Evolutionary conservation across 768 basidiomycete species (phyloP), one percentile per base, ranked within the genome.

Genomic region (Pulveroboletus sp.): DNA sequence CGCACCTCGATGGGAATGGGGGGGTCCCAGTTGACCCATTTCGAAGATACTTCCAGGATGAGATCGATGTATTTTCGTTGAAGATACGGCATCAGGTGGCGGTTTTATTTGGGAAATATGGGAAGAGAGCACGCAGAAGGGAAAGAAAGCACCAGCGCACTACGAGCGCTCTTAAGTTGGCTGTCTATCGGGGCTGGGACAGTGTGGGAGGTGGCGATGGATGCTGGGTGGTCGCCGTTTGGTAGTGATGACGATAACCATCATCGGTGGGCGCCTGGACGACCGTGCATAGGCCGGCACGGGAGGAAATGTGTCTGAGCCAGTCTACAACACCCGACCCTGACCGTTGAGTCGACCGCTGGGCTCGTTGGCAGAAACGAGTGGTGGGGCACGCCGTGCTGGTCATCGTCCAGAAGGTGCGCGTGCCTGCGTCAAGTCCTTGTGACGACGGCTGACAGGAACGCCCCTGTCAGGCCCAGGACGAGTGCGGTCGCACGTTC

Each of bases 11-110:
- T 54, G 8, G 58, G 59, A 39, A 60, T 61, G 36, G 68, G 67
- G 0, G 71, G 71, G 11, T 72, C 68, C 69, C 68, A 73, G 50
- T 65, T 72, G 39, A 58, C 69, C 71, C 69, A 73, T 54, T 71
- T 72, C 5, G 69, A 66, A 26, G 68, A 64, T 5, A 44, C 55
- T 0, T 49, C 38, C 1, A 28, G 60, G 41, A 72, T 67, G n/a
- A 72, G 67, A 36, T 72, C 71, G 39, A 63, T 50, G 56, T 62
- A 73, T 43, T 72, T 71, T 42, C 71, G 62, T 3, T 62, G 59
- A 5, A 59, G 51, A 26, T 7, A 18, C 3, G 27, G 17, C 53
- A 58, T 59, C 28, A 15, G 42, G 18, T 26, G 49, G 35, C 12
- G 18, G 12, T 1, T 15, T 43, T 28, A 44, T 38, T 28, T 30